phyloP scores from a whole-genome alignment of 1,284 basidiomycete species.

The Dichomitus squalens region DNA sequence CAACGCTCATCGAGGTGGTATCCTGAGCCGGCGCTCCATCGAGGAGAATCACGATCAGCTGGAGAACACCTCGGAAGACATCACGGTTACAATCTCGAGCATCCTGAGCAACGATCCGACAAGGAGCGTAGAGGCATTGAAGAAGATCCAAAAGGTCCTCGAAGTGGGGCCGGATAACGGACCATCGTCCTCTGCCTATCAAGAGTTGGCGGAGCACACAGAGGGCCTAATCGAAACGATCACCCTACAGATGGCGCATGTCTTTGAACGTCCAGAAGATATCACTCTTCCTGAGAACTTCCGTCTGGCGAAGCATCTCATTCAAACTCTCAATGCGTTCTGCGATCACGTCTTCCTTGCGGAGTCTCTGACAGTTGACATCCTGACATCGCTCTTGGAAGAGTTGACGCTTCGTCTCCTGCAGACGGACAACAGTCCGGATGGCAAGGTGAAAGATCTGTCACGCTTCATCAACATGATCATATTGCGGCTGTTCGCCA shows the following conservation, averaged over 20 bases:
- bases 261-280: constrained; percentile 81
- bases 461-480: constrained; percentile 99
- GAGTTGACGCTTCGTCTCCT: constrained; percentile 89
- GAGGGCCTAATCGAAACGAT: constrained; percentile 89
- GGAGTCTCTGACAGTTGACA: constrained; percentile 80
- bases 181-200: constrained; percentile 66
- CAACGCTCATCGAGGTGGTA: constrained; percentile 13
- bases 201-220: constrained; percentile 80
- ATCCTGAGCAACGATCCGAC: constrained; percentile 85
- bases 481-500: constrained; percentile 90
- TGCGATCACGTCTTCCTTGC: constrained; percentile 85
- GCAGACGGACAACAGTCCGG: constrained; percentile 84
- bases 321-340: constrained; percentile 91
- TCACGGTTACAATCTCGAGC: constrained; percentile 78
- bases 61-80: constrained; percentile 50
- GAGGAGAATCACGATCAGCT: constrained; percentile 15
- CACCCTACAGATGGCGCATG: constrained; percentile 85
- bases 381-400: constrained; percentile 78
- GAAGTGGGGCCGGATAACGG: constrained; percentile 75
- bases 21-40: constrained; percentile 2
- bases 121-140: constrained; percentile 91
- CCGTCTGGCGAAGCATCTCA: constrained; percentile 92
- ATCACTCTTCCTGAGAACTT: constrained; percentile 78
- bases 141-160: constrained; percentile 85
- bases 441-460: constrained; percentile 81